Conservation (phyloP, 169 alveolate species). For the Eimeria falciformis region DNA sequence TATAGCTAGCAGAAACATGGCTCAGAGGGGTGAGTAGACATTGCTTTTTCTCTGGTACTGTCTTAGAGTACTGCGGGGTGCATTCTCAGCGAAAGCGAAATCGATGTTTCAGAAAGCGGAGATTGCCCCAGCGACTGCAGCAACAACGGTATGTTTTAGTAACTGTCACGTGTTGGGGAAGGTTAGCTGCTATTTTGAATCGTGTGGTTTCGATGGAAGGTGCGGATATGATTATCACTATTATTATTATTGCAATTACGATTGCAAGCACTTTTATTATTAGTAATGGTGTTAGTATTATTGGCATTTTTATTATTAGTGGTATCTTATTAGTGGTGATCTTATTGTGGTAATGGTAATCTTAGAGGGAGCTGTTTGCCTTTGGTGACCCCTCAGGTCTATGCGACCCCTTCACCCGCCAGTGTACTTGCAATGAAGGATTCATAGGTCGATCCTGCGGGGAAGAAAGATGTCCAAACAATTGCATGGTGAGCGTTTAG, state of each 20-base stretch:
- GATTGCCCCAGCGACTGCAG: constrained; percentile 23
- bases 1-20: too few species aligned
- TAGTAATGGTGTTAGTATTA: too few species aligned
- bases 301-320: too few species aligned
- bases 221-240: too few species aligned
- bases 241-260: too few species aligned
- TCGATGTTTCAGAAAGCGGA: background rate
- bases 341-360: too few species aligned
- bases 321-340: too few species aligned
- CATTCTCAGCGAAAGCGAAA: background rate
- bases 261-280: background rate
- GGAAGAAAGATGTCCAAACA: background rate
- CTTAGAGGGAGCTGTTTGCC: too few species aligned
- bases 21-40: background rate
- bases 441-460: background rate
- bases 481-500: background rate
- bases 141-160: background rate
- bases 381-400: background rate
- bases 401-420: background rate
- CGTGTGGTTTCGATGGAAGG: too few species aligned
- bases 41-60: background rate
- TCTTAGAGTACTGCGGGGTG: background rate
- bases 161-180: too few species aligned
- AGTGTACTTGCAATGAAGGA: background rate
- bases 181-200: too few species aligned